These are phyloP conservation scores for Kregervanrija fluxuum DNA, from an alignment of 805 yeast genomes.

Conservation along the genomic window DNA sequence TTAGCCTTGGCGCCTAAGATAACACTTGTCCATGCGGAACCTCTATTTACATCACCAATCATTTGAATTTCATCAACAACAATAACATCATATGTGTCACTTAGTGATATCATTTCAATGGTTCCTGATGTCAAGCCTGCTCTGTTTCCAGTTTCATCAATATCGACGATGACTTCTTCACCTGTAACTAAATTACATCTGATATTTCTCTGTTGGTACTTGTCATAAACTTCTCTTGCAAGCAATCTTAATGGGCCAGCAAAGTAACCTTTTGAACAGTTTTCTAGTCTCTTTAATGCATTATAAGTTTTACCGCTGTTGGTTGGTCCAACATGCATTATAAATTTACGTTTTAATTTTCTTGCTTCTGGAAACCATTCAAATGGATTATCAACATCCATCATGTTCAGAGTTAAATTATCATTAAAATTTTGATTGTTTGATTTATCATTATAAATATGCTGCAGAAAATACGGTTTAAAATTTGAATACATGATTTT, in stretches of 20 bases:
- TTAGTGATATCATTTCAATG: conserved; percentile 82
- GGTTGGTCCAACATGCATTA: conserved; percentile 97
- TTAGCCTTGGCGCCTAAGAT: conserved; percentile 78
- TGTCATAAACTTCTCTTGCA: conserved; percentile 87
- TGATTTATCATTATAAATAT: conserved; percentile 21
- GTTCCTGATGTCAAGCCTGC: conserved; percentile 83
- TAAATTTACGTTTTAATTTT: conserved; percentile 64
- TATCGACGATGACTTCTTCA: conserved; percentile 77
- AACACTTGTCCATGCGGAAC: conserved; percentile 94
- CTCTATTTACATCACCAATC: conserved; percentile 74
- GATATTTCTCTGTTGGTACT: conserved; percentile 58
- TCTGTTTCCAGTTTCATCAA: conserved; percentile 62
- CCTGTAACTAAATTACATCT: conserved; percentile 88
- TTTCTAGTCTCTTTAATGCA: conserved; percentile 63
- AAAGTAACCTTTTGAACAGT: conserved; percentile 70
- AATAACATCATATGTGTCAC: conserved; percentile 69
- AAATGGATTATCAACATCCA: conserved; percentile 52
- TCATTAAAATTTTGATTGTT: conserved; percentile 28
- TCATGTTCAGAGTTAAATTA: conserved; percentile 27
- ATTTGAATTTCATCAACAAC: conserved; percentile 95
- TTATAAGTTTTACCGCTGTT: conserved; percentile 91
- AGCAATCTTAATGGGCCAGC: conserved; percentile 91
- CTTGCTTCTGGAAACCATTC: conserved; percentile 87
- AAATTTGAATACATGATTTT: conserved; percentile 22
- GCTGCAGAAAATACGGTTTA: conserved; percentile 24